A percentile compares a stretch with the other conserved stretches of the same genome.
phyloP scores from a whole-genome alignment of 2,329 filamentous ascomycete genomes.

The Cryphonectria naterciae region DNA sequence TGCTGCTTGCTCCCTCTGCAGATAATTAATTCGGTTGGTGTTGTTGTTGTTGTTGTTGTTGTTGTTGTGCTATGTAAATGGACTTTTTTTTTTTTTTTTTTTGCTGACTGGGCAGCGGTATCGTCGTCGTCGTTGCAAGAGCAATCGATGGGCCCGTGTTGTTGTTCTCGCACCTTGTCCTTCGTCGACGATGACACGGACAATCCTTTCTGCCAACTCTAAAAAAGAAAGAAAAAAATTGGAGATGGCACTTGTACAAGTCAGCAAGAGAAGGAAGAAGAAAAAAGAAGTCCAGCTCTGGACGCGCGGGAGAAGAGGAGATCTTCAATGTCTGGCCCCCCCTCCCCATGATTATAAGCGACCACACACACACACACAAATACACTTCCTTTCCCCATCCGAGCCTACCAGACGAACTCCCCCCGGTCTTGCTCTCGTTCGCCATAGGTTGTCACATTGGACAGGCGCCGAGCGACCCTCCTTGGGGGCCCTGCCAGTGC shows the following conservation, averaged over 20 bases:
- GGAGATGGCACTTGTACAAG: not conserved
- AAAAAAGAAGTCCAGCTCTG: not conserved
- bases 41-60: not conserved
- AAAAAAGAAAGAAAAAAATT: not conserved
- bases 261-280: not conserved
- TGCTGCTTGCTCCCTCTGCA: not conserved
- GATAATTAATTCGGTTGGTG: not conserved
- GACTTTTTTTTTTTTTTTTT: constrained; percentile 11
- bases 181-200: not conserved
- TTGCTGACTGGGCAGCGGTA: constrained; percentile 28
- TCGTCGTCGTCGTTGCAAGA: not conserved
- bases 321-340: not conserved
- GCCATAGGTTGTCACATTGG: constrained; percentile 7
- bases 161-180: not conserved
- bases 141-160: not conserved
- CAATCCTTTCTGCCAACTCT: no score
- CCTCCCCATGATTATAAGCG: not conserved
- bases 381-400: not conserved
- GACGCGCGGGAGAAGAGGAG: not conserved
- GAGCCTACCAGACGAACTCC: not conserved
- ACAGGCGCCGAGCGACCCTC: not conserved
- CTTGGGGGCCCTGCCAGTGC: not conserved
- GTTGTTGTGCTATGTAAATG: not conserved
- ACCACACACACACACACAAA: not conserved
- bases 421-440: not conserved